A percentile compares a stretch with the other conserved stretches of the same genome.
These are phyloP conservation scores for Ogataea angusta DNA, from an alignment of 805 yeast species.

Conservation along the genomic window DNA sequence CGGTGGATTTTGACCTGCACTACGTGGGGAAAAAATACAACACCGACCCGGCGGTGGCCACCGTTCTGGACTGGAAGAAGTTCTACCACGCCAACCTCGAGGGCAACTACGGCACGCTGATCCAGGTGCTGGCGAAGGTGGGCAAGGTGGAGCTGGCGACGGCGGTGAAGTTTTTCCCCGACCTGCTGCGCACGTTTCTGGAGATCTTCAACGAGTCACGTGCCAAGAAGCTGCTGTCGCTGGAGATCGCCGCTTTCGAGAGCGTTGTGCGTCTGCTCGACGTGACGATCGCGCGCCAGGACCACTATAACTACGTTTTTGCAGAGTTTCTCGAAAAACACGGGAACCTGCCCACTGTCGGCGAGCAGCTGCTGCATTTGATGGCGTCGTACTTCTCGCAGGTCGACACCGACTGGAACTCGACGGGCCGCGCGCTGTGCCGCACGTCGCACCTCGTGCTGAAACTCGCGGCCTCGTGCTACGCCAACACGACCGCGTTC, in stretches of 20 bases:
- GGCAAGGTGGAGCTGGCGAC: slow-evolving; percentile 52
- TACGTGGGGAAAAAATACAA: slow-evolving; percentile 70
- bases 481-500: slow-evolving; percentile 11
- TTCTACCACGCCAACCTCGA: slow-evolving; percentile 41
- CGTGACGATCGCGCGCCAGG: slow-evolving; percentile 61
- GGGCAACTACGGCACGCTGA: slow-evolving; percentile 41
- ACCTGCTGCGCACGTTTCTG: slow-evolving; percentile 41
- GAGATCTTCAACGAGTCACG: slow-evolving; percentile 32
- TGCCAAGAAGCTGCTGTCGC: slow-evolving; percentile 18
- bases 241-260: slow-evolving; percentile 42
- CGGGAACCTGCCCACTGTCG: slow-evolving; percentile 44
- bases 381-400: slow-evolving; percentile 45
- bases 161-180: slow-evolving; percentile 59
- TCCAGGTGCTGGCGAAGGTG: slow-evolving; percentile 46
- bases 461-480: slow-evolving; percentile 34
- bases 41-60: slow-evolving; percentile 51
- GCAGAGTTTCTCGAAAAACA: slow-evolving; percentile 44
- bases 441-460: slow-evolving; percentile 53
- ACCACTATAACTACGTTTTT: slow-evolving; percentile 56
- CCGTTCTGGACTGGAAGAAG: slow-evolving; percentile 51
- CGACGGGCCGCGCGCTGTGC: slow-evolving; percentile 61
- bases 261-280: slow-evolving; percentile 61
- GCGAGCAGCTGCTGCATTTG: slow-evolving; percentile 45
- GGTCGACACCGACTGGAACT: slow-evolving; percentile 56
- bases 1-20: slow-evolving; percentile 51